Evolutionary conservation across 805 yeast genomes (phyloP).

Genomic region (Yarrowia bubula): DNA sequence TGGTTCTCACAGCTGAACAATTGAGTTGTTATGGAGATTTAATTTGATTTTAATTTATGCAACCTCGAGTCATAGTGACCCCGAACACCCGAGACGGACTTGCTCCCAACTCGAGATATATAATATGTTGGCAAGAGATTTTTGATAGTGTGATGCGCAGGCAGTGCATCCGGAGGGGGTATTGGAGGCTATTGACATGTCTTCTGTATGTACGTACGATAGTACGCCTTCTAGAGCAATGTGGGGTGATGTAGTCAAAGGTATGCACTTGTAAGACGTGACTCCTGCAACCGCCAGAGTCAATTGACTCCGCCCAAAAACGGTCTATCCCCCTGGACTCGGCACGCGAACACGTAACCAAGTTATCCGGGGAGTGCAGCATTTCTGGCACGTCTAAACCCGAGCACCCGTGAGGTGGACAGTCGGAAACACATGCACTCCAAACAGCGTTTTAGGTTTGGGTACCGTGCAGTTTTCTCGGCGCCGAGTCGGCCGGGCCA

Average conservation of each 20-base stretch:
- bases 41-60: not conserved
- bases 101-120: slow-evolving; percentile 9
- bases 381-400: not conserved
- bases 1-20: too few species aligned
- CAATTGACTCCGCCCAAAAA: too few species aligned
- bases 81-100: not conserved
- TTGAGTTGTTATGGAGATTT: too few species aligned
- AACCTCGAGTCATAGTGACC: not conserved
- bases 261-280: too few species aligned
- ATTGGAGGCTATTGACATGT: slow-evolving; percentile 14
- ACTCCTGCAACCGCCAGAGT: too few species aligned
- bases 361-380: slow-evolving; percentile 1
- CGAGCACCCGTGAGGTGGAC: not conserved
- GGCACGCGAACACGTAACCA: not conserved
- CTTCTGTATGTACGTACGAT: not conserved
- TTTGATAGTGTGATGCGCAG: slow-evolving; percentile 14
- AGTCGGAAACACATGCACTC: slow-evolving; percentile 5
- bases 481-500: slow-evolving; percentile 19
- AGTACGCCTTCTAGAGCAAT: not conserved
- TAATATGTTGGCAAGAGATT: not conserved
- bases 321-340: too few species aligned
- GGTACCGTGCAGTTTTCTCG: not conserved
- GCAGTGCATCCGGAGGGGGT: slow-evolving; percentile 2
- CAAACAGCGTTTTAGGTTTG: slow-evolving; percentile 3
- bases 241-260: not conserved